phyloP scores from a whole-genome alignment of 106 monocot genomes.

The Acorus gramineus region DNA sequence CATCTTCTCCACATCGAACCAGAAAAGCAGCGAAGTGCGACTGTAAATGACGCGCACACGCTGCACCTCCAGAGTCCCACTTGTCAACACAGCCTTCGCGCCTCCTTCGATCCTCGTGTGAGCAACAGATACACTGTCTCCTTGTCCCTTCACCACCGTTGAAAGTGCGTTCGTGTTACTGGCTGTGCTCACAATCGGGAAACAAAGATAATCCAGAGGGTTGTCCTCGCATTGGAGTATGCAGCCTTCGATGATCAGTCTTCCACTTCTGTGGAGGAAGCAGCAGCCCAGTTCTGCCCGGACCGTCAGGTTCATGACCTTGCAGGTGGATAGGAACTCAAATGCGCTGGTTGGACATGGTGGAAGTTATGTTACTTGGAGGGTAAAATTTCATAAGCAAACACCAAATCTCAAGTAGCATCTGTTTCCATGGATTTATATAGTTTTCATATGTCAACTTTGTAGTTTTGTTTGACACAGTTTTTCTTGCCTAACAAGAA shows the following conservation, averaged over 20 bases:
- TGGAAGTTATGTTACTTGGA: not conserved
- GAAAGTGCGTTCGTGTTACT: constrained; percentile 8
- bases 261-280: constrained; percentile 77
- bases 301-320: constrained; percentile 79
- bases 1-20: constrained; percentile 69
- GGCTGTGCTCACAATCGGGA: constrained; percentile 88
- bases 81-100: constrained; percentile 72
- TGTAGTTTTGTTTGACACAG: too few species aligned
- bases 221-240: constrained; percentile 89
- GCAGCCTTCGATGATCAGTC: constrained; percentile 76
- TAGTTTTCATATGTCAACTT: too few species aligned
- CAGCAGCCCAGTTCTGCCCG: constrained; percentile 90
- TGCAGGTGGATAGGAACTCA: constrained; percentile 90
- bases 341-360: constrained; percentile 46
- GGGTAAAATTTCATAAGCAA: too few species aligned
- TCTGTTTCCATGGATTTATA: too few species aligned
- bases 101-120: constrained; percentile 91
- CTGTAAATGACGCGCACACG: constrained; percentile 88
- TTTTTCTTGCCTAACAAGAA: too few species aligned
- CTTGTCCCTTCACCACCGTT: constrained; percentile 16
- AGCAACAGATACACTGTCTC: constrained; percentile 55
- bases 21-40: constrained; percentile 65
- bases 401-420: too few species aligned
- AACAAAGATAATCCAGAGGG: constrained; percentile 86
- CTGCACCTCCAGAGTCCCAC: constrained; percentile 62